phyloP scores from a whole-genome alignment of 1,284 basidiomycete genomes.

The Trametes pubescens region DNA sequence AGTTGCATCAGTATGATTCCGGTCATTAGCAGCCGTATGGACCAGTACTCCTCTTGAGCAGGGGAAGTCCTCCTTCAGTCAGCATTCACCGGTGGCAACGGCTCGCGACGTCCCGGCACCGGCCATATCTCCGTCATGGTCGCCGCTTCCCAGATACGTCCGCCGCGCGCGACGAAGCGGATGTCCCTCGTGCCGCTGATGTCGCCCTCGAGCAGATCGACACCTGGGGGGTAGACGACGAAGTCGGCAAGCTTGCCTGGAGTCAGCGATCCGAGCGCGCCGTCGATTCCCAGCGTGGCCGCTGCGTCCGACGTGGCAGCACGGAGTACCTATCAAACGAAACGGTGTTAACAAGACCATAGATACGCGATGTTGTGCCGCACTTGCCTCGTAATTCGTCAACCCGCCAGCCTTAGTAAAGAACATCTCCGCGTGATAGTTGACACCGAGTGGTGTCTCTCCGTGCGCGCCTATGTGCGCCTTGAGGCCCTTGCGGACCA shows the following conservation, averaged over 20 bases:
- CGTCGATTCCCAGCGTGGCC: conserved; percentile 64
- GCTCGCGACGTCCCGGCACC: conserved; percentile 59
- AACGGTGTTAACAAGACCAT: background rate
- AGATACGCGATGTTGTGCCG: background rate
- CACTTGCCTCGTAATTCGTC: conserved; percentile 54
- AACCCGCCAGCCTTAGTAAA: conserved; percentile 67
- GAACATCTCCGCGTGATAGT: conserved; percentile 77
- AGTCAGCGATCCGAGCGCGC: conserved; percentile 67
- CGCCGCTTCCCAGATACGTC: conserved; percentile 70
- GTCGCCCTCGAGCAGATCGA: conserved; percentile 62
- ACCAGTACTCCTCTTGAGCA: background rate
- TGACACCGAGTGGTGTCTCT: conserved; percentile 75
- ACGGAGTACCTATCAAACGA: conserved; percentile 59
- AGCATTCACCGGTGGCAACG: conserved; percentile 65
- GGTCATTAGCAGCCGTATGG: too few relatives aligned
- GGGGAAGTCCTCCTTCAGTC: conserved; percentile 46
- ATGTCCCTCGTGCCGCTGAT: conserved; percentile 60
- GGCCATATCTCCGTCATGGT: conserved; percentile 78
- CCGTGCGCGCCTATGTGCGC: conserved; percentile 79
- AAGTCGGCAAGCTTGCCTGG: conserved; percentile 75
- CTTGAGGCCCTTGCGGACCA: conserved; percentile 67
- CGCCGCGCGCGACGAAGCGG: conserved; percentile 64
- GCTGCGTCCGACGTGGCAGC: conserved; percentile 73
- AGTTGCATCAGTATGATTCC: too few relatives aligned
- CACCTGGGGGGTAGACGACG: conserved; percentile 64